A percentile compares a stretch with the other conserved stretches of the same genome.
phyloP scores from a whole-genome alignment of 352 stramenopile genomes.

The Blastocystis sp. region DNA sequence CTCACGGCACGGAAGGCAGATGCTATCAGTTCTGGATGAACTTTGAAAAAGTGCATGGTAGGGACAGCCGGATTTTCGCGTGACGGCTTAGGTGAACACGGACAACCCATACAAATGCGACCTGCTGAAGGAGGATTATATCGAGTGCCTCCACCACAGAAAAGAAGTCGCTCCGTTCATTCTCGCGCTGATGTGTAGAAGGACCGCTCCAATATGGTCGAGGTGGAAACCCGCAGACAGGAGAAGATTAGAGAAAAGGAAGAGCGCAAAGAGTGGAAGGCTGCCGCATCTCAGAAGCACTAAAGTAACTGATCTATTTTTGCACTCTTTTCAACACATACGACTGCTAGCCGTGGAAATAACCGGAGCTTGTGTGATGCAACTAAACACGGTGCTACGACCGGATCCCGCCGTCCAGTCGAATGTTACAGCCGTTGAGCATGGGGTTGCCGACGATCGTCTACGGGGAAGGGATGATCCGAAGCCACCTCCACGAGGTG shows the following conservation, averaged over 20 bases:
- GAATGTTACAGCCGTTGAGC: constrained; percentile 61
- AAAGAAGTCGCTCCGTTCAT: constrained; percentile 22
- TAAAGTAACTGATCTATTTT: constrained; percentile 56
- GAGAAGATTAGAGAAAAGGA: constrained; percentile 41
- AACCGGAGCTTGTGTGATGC: neutral
- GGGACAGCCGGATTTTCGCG: neutral
- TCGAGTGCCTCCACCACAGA: constrained; percentile 68
- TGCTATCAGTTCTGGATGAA: constrained; percentile 68
- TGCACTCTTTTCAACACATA: neutral
- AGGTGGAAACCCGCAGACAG: constrained; percentile 54
- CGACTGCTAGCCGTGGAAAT: neutral
- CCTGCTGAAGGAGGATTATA: constrained; percentile 68
- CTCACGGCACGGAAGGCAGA: constrained; percentile 64
- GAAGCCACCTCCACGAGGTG: constrained; percentile 5
- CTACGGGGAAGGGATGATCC: neutral
- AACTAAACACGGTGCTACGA: neutral
- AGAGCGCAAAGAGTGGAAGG: constrained; percentile 38
- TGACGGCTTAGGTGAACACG: constrained; percentile 36
- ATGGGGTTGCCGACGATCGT: constrained; percentile 43
- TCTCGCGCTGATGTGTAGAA: constrained; percentile 24
- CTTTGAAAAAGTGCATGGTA: constrained; percentile 64
- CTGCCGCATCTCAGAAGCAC: constrained; percentile 40
- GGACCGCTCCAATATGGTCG: constrained; percentile 61
- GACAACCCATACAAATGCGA: constrained; percentile 69
- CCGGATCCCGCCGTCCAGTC: constrained; percentile 50